phyloP scores from a whole-genome alignment of 2,329 filamentous ascomycete genomes.

The Plenodomus tracheiphilus region DNA sequence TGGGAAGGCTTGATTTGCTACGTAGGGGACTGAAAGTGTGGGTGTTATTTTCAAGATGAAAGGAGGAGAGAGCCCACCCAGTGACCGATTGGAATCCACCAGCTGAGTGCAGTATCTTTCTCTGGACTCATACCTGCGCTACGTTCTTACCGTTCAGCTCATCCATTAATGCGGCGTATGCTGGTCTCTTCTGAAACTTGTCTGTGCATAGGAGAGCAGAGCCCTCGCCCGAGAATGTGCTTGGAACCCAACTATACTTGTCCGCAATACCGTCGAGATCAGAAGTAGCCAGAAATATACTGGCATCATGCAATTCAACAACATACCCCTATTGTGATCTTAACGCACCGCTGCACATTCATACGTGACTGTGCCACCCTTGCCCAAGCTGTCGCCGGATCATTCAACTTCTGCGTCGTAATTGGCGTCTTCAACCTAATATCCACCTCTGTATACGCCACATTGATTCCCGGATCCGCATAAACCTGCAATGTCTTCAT shows the following conservation, averaged over 20 bases:
- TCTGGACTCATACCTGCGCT: not conserved
- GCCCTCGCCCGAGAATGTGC: slow-evolving; percentile 41
- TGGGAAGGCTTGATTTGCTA: slow-evolving; percentile 1
- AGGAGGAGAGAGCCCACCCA: too few relatives aligned
- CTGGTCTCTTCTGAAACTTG: slow-evolving; percentile 38
- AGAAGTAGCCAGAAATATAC: not conserved
- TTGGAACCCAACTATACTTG: slow-evolving; percentile 44
- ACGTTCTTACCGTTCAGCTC: slow-evolving; percentile 19
- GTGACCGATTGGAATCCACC: too few relatives aligned
- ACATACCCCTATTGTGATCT: slow-evolving; percentile 51
- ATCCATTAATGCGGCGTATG: slow-evolving; percentile 32
- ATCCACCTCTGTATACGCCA: slow-evolving; percentile 65
- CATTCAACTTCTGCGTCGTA: slow-evolving; percentile 44
- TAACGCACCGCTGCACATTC: slow-evolving; percentile 39
- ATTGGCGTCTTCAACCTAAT: slow-evolving; percentile 55
- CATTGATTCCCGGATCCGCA: slow-evolving; percentile 58
- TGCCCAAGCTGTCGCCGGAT: slow-evolving; percentile 51
- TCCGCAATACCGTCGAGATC: slow-evolving; percentile 31
- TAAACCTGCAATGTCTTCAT: slow-evolving; percentile 56
- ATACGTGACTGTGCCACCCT: slow-evolving; percentile 41
- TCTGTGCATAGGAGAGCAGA: slow-evolving; percentile 38
- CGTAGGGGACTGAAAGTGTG: too few relatives aligned
- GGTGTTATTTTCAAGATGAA: too few relatives aligned
- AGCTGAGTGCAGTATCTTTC: too few relatives aligned
- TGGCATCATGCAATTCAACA: not conserved